Evolutionary conservation across 805 yeast species (phyloP).

Genomic region (Cyberlindnera suaveolens): DNA sequence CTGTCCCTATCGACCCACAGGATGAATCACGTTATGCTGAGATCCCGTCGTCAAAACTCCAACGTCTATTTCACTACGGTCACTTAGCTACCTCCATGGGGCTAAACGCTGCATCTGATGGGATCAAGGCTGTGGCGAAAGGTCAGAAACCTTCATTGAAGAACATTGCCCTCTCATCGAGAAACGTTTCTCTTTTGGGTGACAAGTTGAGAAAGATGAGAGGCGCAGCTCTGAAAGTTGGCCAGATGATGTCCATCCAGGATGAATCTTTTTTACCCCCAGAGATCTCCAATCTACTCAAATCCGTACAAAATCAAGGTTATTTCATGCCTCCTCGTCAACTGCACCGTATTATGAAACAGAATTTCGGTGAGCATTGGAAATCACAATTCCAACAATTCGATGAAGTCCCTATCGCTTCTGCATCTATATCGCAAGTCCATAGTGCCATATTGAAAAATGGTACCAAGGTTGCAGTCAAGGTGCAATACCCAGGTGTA

Average conservation of each 20-base stretch:
- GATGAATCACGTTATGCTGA: constrained; percentile 54
- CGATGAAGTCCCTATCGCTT: constrained; percentile 89
- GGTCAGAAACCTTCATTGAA: constrained; percentile 47
- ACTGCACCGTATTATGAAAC: constrained; percentile 63
- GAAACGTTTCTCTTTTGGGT: constrained; percentile 83
- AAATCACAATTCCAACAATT: constrained; percentile 62
- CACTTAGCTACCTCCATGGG: constrained; percentile 89
- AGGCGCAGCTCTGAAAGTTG: constrained; percentile 97
- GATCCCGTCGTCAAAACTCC: constrained; percentile 84
- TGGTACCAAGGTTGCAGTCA: constrained; percentile 78
- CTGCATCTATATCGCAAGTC: constrained; percentile 97
- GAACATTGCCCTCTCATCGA: constrained; percentile 64
- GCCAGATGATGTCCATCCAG: constrained; percentile 96
- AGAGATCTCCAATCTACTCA: constrained; percentile 74
- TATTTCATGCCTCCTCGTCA: constrained; percentile 96
- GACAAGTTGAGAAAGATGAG: constrained; percentile 88
- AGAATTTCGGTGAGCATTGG: constrained; percentile 81
- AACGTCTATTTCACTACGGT: constrained; percentile 89
- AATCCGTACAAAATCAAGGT: constrained; percentile 88
- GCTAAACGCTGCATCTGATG: constrained; percentile 72
- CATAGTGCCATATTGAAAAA: constrained; percentile 72
- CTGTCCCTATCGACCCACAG: constrained; percentile 9
- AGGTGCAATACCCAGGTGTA: constrained; percentile 97
- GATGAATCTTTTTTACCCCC: constrained; percentile 79
- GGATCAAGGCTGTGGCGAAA: constrained; percentile 58